A percentile compares a stretch with the other conserved stretches of the same genome.
Evolutionary conservation across 2,329 filamentous ascomycete species (phyloP).

Genomic region (Trichoderma hamatum): DNA sequence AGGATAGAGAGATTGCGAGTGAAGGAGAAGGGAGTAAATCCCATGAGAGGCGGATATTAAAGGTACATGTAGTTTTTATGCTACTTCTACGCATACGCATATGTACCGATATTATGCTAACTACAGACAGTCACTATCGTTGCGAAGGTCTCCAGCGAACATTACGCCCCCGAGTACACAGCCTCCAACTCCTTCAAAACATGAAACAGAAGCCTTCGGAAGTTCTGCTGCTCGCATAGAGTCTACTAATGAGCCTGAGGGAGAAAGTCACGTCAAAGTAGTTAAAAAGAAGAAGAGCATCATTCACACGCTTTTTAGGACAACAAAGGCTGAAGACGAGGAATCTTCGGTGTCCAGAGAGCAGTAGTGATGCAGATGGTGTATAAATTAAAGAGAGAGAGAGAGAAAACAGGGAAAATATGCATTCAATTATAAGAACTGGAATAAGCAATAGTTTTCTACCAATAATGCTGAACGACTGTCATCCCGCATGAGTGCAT

Average conservation of each 20-base stretch:
- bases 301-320: conserved; percentile 28
- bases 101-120: not conserved
- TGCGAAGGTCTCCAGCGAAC: conserved; percentile 1
- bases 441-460: not conserved
- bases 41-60: conserved; percentile 16
- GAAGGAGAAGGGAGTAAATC: not conserved
- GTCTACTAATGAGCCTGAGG: not conserved
- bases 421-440: not conserved
- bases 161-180: not conserved
- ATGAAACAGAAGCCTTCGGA: not conserved
- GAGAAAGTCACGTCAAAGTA: not conserved
- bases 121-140: conserved; percentile 14
- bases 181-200: not conserved
- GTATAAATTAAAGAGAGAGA: not conserved
- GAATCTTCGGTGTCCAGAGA: not conserved
- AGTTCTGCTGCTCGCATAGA: not conserved
- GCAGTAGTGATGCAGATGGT: not conserved
- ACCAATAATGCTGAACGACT: not conserved
- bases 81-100: not conserved
- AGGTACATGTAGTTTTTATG: too few species aligned
- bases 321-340: conserved; percentile 9
- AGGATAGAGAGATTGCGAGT: not conserved
- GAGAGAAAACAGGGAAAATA: not conserved
- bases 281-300: conserved; percentile 29
- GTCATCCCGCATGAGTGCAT: not conserved